Percentiles rank a stretch among this genome's conserved stretches.
Evolutionary conservation across 2,329 filamentous ascomycete species (phyloP).

Genomic region (Aspergillus persii): DNA sequence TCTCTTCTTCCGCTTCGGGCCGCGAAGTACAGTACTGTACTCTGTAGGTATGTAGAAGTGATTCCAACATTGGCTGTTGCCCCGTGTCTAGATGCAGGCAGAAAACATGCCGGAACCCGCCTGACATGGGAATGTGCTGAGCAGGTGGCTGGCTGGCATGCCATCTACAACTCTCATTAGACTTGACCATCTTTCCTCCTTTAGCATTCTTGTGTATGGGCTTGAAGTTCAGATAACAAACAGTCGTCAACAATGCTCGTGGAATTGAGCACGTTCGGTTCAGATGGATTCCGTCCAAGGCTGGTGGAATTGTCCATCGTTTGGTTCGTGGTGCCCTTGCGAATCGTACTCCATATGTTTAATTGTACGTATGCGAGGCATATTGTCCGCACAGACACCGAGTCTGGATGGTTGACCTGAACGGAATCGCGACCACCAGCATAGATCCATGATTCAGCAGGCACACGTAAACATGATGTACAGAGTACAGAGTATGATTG

Average conservation of each 20-base stretch:
- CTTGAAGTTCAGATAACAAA: not conserved
- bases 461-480: not conserved
- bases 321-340: not conserved
- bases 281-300: not conserved
- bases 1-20: not conserved
- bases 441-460: not conserved
- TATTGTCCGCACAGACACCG: not conserved
- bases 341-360: not conserved
- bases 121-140: not conserved
- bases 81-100: not conserved
- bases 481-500: not conserved
- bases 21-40: too few relatives aligned
- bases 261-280: not conserved
- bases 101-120: not conserved
- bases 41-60: not conserved
- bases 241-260: not conserved
- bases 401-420: too few relatives aligned
- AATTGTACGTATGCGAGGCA: not conserved
- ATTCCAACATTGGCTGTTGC: not conserved
- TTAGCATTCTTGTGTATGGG: too few relatives aligned
- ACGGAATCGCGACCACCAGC: too few relatives aligned
- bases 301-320: not conserved
- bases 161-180: not conserved
- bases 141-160: not conserved
- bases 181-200: not conserved